Conservation (phyloP, 805 yeast genomes). For the Debaryomyces castellii region DNA sequence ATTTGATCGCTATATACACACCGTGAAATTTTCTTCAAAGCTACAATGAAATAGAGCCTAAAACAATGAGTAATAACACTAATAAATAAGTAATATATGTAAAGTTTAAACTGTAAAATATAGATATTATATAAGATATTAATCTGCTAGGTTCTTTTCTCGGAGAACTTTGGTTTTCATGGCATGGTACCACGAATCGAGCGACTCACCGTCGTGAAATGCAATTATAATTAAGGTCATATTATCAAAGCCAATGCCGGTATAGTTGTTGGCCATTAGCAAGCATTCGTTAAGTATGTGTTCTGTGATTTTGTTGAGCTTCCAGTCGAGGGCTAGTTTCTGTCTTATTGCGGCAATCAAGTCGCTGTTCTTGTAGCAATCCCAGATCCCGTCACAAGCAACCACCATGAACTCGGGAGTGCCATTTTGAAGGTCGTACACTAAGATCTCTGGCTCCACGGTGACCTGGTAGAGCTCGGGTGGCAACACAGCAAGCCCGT, state of each 20-base stretch:
- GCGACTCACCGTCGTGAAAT: conserved; percentile 43
- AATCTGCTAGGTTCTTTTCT: conserved; percentile 18
- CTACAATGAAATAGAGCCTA: no score
- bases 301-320: conserved; percentile 57
- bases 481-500: conserved; percentile 34
- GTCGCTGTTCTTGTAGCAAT: conserved; percentile 53
- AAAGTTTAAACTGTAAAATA: background rate
- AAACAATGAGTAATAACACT: no score
- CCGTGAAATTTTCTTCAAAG: background rate
- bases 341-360: conserved; percentile 55
- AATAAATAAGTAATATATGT: no score
- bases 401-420: conserved; percentile 38
- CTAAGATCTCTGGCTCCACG: conserved; percentile 42
- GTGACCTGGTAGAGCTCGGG: conserved; percentile 45
- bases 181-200: conserved; percentile 58
- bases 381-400: conserved; percentile 51
- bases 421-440: conserved; percentile 28
- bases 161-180: conserved; percentile 43
- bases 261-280: conserved; percentile 66
- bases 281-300: conserved; percentile 64
- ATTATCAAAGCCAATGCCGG: conserved; percentile 81
- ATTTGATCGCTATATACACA: background rate
- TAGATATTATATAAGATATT: background rate
- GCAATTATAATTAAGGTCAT: conserved; percentile 76
- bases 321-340: conserved; percentile 56